These are phyloP conservation scores for Dryadomyces sulphureus DNA, from an alignment of 2,329 filamentous ascomycete species.

Conservation along the genomic window DNA sequence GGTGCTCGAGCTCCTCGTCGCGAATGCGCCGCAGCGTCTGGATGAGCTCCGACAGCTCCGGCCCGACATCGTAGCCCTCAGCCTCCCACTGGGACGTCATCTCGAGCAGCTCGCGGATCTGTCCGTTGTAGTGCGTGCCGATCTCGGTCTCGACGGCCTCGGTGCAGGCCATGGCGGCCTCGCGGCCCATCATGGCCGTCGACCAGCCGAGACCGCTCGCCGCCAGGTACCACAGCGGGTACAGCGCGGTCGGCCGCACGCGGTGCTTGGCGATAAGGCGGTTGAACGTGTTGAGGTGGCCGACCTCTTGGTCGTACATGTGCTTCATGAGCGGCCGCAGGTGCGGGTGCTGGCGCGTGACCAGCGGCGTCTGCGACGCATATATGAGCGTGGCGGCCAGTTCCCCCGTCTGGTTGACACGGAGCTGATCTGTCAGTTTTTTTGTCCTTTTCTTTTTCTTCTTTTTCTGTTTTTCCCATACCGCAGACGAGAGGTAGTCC, in stretches of 20 bases:
- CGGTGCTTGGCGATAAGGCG: conserved; percentile 68
- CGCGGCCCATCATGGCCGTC: conserved; percentile 75
- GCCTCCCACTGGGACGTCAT: conserved; percentile 67
- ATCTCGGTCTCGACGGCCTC: conserved; percentile 99
- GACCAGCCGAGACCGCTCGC: conserved; percentile 76
- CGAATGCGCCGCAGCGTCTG: conserved; percentile 65
- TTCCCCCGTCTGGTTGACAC: conserved; percentile 95
- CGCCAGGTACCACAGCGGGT: conserved; percentile 73
- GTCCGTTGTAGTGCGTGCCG: conserved; percentile 85
- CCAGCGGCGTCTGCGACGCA: conserved; percentile 68
- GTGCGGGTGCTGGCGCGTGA: conserved; percentile 69
- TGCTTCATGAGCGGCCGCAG: conserved; percentile 84
- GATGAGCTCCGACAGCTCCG: conserved; percentile 61
- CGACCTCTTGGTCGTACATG: conserved; percentile 95
- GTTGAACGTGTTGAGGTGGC: conserved; percentile 80
- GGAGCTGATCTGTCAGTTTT: conserved; percentile 37
- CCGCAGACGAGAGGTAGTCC: conserved; percentile 61
- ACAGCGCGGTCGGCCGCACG: conserved; percentile 82
- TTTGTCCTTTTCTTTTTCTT: background rate
- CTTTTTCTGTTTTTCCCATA: conserved; percentile 19
- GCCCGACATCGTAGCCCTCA: conserved; percentile 65
- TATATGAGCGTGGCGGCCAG: conserved; percentile 95
- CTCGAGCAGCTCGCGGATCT: conserved; percentile 67
- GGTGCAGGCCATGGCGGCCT: conserved; percentile 96
- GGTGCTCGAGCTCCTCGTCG: conserved; percentile 92